Evolutionary conservation across 1,284 basidiomycete species (phyloP).

Genomic region (Albatrellus sp.): DNA sequence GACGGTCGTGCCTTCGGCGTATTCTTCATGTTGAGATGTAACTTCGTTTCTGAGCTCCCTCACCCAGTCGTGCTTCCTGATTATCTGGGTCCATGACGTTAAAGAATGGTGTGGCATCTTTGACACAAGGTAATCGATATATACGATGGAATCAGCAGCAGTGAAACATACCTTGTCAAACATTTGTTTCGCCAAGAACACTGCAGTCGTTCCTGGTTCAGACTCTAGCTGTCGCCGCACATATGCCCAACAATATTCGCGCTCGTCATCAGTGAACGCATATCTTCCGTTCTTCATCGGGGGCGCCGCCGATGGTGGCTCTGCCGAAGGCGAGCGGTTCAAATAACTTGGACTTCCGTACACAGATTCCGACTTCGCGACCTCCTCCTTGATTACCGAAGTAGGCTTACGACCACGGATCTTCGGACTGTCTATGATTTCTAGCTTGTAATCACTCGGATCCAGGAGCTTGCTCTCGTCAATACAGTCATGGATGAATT

Average conservation of each 20-base stretch:
- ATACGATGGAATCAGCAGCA: background rate
- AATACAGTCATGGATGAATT: conserved; percentile 46
- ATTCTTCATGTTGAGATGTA: background rate
- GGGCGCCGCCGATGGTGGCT: background rate
- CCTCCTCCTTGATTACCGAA: background rate
- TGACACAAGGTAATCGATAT: conserved; percentile 1
- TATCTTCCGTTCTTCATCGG: conserved; percentile 13
- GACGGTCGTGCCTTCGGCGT: background rate
- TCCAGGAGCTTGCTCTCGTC: conserved; percentile 32
- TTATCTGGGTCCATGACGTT: conserved; percentile 5
- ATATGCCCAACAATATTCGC: conserved; percentile 27
- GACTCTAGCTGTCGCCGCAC: conserved; percentile 21
- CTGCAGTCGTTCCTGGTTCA: conserved; percentile 23
- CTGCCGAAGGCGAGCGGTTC: background rate
- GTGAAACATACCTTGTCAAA: conserved; percentile 26
- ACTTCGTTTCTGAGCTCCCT: conserved; percentile 4
- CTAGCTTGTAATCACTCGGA: conserved; percentile 23
- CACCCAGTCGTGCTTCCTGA: conserved; percentile 5
- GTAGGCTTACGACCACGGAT: conserved; percentile 12
- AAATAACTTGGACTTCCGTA: background rate
- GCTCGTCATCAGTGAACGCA: conserved; percentile 33
- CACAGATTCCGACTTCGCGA: background rate
- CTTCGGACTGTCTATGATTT: conserved; percentile 10
- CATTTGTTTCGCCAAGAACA: conserved; percentile 20
- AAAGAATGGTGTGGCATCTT: conserved; percentile 10